Conservation (phyloP, 345 rosid genomes). For the Excoecaria cochinchinensis region DNA sequence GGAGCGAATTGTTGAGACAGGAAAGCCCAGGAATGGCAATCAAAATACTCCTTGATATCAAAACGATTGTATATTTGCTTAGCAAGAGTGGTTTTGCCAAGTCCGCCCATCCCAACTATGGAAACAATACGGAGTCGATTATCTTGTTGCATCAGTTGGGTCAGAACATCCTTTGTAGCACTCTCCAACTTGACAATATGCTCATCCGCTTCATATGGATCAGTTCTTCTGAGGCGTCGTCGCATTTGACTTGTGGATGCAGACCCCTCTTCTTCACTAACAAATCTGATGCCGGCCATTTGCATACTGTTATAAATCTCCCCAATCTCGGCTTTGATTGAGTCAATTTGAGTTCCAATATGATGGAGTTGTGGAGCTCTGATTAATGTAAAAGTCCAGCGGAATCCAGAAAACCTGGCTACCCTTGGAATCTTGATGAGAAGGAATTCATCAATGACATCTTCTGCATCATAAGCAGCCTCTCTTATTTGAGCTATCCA, state of each 20-base stretch:
- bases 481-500: not conserved
- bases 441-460: not conserved
- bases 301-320: not conserved
- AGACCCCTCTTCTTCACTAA: not conserved
- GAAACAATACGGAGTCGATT: not conserved
- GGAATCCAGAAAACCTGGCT: not conserved
- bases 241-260: not conserved
- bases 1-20: constrained; percentile 1
- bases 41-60: not conserved
- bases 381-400: not conserved
- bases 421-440: not conserved
- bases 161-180: not conserved
- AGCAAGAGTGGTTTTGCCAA: constrained; percentile 1
- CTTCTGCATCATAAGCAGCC: not conserved
- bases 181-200: not conserved
- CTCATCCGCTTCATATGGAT: not conserved
- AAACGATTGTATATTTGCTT: not conserved
- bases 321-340: not conserved
- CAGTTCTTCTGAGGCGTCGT: not conserved
- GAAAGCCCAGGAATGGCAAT: not conserved
- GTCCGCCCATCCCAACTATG: not conserved
- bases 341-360: not conserved
- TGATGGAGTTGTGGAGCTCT: not conserved
- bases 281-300: not conserved
- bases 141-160: not conserved